A percentile compares a stretch with the other conserved stretches of the same genome.
Conservation (phyloP, 2,329 filamentous ascomycete species). For the Ceratocystis lukuohia region DNA sequence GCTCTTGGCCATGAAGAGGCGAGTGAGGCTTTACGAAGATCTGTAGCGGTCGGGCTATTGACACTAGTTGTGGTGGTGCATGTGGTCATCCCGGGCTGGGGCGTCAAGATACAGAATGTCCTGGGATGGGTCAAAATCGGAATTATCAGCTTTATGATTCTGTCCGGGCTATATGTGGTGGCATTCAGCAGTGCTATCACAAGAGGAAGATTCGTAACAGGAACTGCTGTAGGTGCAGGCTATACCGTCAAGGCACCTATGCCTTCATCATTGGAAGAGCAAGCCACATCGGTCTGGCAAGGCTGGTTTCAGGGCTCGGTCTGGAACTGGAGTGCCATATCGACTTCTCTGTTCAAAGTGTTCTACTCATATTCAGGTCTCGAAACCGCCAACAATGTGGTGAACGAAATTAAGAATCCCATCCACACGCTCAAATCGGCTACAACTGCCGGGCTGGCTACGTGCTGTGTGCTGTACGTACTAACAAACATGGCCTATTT, state of each 20-base stretch:
- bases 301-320: constrained; percentile 49
- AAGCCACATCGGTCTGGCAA: constrained; percentile 31
- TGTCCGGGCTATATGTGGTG: constrained; percentile 47
- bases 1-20: constrained; percentile 37
- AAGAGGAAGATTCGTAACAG: neutral
- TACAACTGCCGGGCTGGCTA: constrained; percentile 44
- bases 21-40: constrained; percentile 35
- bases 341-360: constrained; percentile 54
- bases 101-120: constrained; percentile 46
- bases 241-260: neutral
- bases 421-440: constrained; percentile 52
- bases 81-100: constrained; percentile 41
- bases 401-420: constrained; percentile 58
- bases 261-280: neutral
- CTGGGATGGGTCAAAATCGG: constrained; percentile 52
- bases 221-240: constrained; percentile 4
- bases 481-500: constrained; percentile 52
- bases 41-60: constrained; percentile 43
- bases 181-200: constrained; percentile 24
- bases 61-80: constrained; percentile 46
- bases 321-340: constrained; percentile 56
- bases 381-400: constrained; percentile 54
- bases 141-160: constrained; percentile 46
- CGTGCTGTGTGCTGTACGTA: constrained; percentile 51
- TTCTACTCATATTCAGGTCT: constrained; percentile 57